Conservation (phyloP, 345 rosid species). For the Acer campestre region DNA sequence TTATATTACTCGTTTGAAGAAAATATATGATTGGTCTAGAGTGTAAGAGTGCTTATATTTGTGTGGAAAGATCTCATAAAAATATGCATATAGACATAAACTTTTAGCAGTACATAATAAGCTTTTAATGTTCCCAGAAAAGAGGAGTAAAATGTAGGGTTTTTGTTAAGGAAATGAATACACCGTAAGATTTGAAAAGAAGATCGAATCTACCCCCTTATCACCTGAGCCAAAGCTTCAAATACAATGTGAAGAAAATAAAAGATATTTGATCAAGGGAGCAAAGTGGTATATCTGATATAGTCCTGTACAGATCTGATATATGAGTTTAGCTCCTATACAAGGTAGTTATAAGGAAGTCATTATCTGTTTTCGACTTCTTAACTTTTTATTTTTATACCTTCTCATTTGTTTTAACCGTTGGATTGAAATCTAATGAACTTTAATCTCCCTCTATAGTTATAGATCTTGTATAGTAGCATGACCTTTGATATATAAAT, state of each 20-base stretch:
- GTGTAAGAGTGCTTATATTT: no score
- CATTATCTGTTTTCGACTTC: no score
- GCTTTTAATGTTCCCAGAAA: background rate
- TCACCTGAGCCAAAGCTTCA: background rate
- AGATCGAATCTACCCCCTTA: background rate
- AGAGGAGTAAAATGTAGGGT: background rate
- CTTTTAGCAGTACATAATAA: background rate
- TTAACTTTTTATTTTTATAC: no score
- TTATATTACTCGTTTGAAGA: background rate
- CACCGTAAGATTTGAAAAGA: slow-evolving; percentile 3
- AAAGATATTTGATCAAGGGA: background rate
- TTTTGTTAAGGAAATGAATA: background rate
- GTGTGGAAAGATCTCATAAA: no score
- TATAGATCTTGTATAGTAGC: background rate
- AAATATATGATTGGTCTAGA: background rate
- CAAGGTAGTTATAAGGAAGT: no score
- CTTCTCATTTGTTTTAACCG: background rate
- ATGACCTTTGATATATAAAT: background rate
- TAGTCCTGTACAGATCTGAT: no score
- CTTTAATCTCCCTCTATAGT: background rate
- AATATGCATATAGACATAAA: background rate
- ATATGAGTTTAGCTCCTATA: no score
- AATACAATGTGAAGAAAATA: background rate
- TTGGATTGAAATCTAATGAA: background rate
- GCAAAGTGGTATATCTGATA: no score